Percentiles rank a stretch among this genome's conserved stretches.
Evolutionary conservation across 129 eudicot species (phyloP).

Genomic region (Cynara cardunculus): DNA sequence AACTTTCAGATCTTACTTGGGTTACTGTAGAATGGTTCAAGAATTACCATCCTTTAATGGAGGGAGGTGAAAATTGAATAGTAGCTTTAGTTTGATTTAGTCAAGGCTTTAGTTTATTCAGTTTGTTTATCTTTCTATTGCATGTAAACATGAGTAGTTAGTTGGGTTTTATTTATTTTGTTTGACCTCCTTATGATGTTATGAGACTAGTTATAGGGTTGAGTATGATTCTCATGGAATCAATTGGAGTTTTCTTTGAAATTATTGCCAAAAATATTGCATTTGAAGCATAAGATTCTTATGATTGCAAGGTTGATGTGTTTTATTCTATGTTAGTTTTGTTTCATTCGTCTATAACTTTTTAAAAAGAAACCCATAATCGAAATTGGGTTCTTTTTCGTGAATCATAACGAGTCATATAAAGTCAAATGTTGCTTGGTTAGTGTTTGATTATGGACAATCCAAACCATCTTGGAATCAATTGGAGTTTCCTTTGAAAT

Average conservation of each 20-base stretch:
- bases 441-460: neutral
- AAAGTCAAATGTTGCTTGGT: neutral
- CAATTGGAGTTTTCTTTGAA: neutral
- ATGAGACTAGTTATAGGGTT: neutral
- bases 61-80: too few relatives aligned
- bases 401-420: conserved; percentile 1
- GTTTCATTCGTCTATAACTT: neutral
- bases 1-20: neutral
- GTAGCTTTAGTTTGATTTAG: neutral
- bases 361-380: neutral
- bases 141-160: neutral
- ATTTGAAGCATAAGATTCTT: neutral
- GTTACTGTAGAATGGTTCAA: neutral
- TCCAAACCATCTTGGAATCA: neutral
- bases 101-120: neutral
- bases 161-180: neutral
- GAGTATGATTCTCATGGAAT: neutral
- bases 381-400: neutral
- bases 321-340: neutral
- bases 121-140: neutral
- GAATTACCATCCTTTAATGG: neutral
- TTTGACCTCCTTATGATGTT: neutral
- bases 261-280: neutral
- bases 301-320: neutral
- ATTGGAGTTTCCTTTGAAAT: neutral